These are phyloP conservation scores for Teunomyces panamensis DNA, from an alignment of 805 yeast genomes.

Conservation along the genomic window DNA sequence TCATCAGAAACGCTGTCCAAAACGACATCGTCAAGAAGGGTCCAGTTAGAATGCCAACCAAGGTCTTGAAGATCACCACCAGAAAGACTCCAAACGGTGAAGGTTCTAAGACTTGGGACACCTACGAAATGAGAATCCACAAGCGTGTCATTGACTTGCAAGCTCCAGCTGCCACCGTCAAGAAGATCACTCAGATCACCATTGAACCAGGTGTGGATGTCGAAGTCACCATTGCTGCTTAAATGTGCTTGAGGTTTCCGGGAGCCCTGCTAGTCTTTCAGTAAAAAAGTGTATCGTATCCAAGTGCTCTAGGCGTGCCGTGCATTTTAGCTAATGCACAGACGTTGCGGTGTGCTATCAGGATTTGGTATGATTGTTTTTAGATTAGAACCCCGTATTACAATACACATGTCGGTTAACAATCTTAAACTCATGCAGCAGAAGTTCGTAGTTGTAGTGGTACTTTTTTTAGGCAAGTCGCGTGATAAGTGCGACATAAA, in stretches of 20 bases:
- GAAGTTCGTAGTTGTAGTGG: background rate
- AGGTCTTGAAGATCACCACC: conserved; percentile 96
- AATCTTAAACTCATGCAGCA: background rate
- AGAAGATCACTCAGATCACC: conserved; percentile 96
- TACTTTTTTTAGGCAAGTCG: background rate
- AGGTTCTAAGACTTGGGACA: conserved; percentile 99
- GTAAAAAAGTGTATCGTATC: conserved; percentile 18
- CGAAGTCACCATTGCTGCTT: conserved; percentile 87
- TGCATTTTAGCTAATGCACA: conserved; percentile 40
- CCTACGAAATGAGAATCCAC: conserved; percentile 99
- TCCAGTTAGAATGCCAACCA: conserved; percentile 99
- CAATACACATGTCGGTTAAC: conserved; percentile 12
- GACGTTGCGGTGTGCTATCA: conserved; percentile 66
- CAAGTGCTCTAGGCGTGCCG: conserved; percentile 64
- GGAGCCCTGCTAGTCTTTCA: conserved; percentile 2
- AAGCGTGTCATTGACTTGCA: conserved; percentile 98
- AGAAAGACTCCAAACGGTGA: conserved; percentile 99
- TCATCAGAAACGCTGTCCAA: conserved; percentile 82
- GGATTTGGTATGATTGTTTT: conserved; percentile 37
- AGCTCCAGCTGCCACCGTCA: conserved; percentile 91
- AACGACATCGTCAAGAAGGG: conserved; percentile 90
- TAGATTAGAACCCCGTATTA: conserved; percentile 7
- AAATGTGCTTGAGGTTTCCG: conserved; percentile 26
- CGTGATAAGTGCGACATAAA: background rate
- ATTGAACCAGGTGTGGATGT: conserved; percentile 99